phyloP scores from a whole-genome alignment of 305 asterid genomes.

The Fraxinus latifolia region DNA sequence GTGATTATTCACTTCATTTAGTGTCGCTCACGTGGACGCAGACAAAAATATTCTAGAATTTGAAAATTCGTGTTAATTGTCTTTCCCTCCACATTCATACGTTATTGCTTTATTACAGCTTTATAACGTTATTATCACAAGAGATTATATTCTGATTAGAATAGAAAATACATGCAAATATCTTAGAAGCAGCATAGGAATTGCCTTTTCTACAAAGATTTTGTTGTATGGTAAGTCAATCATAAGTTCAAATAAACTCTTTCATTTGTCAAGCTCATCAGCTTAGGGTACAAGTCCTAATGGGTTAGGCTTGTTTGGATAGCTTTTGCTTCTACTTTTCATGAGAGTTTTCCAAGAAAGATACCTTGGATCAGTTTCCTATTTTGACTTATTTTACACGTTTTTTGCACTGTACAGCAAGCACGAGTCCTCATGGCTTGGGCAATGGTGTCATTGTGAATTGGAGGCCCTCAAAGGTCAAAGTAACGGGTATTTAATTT shows the following conservation, averaged over 20 bases:
- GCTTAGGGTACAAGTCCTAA: neutral
- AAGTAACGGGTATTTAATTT: neutral
- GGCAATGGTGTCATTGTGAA: neutral
- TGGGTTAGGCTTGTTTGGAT: neutral
- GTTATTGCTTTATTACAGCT: neutral
- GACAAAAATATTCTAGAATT: neutral
- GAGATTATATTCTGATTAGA: neutral
- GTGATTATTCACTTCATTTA: neutral
- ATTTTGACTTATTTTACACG: too few relatives aligned
- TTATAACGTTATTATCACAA: neutral
- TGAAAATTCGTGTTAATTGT: neutral
- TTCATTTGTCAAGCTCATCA: neutral
- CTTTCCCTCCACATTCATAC: conserved; percentile 1
- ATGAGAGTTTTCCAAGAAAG: neutral
- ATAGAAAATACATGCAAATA: neutral
- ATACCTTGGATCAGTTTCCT: neutral
- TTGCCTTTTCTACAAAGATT: neutral
- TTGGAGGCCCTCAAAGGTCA: neutral
- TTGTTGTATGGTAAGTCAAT: neutral
- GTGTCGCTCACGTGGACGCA: neutral
- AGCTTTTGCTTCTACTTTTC: neutral
- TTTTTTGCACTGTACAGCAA: too few relatives aligned
- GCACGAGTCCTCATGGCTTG: neutral
- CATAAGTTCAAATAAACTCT: neutral
- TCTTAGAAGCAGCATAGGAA: neutral